Percentiles rank a stretch among this genome's conserved stretches.
Conservation (phyloP, 768 basidiomycete species). For the Suillus luteus region DNA sequence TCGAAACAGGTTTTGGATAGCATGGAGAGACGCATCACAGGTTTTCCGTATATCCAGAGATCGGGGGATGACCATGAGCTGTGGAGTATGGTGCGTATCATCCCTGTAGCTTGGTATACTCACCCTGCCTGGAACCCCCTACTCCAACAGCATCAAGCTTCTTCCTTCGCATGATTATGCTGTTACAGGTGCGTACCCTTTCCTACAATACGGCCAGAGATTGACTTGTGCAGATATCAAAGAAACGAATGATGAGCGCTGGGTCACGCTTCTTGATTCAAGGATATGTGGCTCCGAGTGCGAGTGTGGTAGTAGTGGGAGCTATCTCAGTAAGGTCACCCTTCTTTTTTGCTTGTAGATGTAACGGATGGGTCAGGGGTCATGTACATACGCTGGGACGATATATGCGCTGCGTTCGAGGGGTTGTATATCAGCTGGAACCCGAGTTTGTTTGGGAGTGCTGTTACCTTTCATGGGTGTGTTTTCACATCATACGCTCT, state of each 20-base stretch:
- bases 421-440: conserved; percentile 89
- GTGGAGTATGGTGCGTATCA: conserved; percentile 68
- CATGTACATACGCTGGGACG: conserved; percentile 74
- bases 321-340: conserved; percentile 26
- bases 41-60: conserved; percentile 89
- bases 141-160: conserved; percentile 41
- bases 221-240: conserved; percentile 28
- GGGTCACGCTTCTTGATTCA: conserved; percentile 72
- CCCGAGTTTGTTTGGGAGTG: conserved; percentile 56
- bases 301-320: conserved; percentile 12
- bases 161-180: conserved; percentile 85
- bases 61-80: conserved; percentile 94
- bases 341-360: background rate
- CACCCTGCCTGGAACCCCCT: too few relatives aligned
- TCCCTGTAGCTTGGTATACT: background rate
- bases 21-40: conserved; percentile 59
- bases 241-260: conserved; percentile 57
- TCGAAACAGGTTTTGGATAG: conserved; percentile 69
- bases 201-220: background rate
- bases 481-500: conserved; percentile 20
- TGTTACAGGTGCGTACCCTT: conserved; percentile 59
- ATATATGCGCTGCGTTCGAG: conserved; percentile 72
- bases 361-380: conserved; percentile 35
- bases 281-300: conserved; percentile 44
- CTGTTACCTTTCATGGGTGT: conserved; percentile 68